phyloP scores from a whole-genome alignment of 768 basidiomycete species.

The Cyathus striatus region DNA sequence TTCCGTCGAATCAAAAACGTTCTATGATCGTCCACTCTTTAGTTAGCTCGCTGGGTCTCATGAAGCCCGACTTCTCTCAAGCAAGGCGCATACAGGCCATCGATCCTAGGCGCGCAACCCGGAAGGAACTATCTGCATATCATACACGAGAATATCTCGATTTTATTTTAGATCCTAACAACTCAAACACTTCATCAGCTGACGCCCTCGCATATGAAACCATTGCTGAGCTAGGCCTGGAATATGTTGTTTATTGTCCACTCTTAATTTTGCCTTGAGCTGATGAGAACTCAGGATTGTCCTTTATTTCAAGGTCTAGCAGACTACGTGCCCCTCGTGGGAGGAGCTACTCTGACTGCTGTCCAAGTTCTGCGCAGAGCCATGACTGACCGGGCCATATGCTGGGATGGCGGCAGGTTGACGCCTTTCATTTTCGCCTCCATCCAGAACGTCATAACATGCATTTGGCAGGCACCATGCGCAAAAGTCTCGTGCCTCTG shows the following conservation, averaged over 20 bases:
- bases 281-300: slow-evolving; percentile 60
- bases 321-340: slow-evolving; percentile 66
- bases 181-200: slow-evolving; percentile 10
- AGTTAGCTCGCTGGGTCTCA: slow-evolving; percentile 45
- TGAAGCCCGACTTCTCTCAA: slow-evolving; percentile 23
- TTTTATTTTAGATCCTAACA: slow-evolving; percentile 37
- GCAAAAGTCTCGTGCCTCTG: slow-evolving; percentile 69
- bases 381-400: slow-evolving; percentile 59
- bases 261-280: no score
- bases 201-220: slow-evolving; percentile 6
- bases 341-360: slow-evolving; percentile 75
- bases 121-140: slow-evolving; percentile 56
- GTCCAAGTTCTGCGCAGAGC: slow-evolving; percentile 51
- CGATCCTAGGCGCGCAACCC: slow-evolving; percentile 48
- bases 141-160: slow-evolving; percentile 73
- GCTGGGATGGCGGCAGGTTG: slow-evolving; percentile 89
- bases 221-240: slow-evolving; percentile 47
- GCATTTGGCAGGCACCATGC: slow-evolving; percentile 70
- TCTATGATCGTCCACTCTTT: slow-evolving; percentile 66
- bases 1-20: slow-evolving; percentile 67
- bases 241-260: slow-evolving; percentile 23
- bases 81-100: slow-evolving; percentile 36
- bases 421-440: slow-evolving; percentile 1
- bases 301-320: slow-evolving; percentile 68
- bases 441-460: background rate